Percentiles rank a stretch among this genome's conserved stretches.
Evolutionary conservation across 176 grass and related monocot species (phyloP).

Genomic region (Bromus sterilis): DNA sequence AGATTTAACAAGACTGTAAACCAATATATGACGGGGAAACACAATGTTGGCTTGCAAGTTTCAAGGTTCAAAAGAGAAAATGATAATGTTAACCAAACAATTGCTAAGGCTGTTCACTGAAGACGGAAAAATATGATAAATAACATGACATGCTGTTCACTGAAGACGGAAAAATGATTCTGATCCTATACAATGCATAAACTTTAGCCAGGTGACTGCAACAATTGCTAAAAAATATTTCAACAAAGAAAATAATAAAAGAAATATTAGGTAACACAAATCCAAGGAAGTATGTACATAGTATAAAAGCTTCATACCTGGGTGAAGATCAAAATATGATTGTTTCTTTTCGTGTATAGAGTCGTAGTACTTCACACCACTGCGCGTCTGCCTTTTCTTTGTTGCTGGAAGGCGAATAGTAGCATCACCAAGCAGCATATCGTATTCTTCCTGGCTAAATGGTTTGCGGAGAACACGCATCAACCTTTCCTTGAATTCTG

Average conservation of each 20-base stretch:
- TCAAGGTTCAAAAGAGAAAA: conserved; percentile 4
- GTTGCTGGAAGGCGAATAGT: conserved; percentile 18
- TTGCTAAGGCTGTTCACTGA: too few species aligned
- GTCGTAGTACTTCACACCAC: conserved; percentile 26
- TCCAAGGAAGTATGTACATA: background rate
- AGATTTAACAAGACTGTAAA: background rate
- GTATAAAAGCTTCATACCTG: conserved; percentile 43
- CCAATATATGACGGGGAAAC: background rate
- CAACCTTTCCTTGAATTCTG: conserved; percentile 55
- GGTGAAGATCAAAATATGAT: conserved; percentile 63
- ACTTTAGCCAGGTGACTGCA: background rate
- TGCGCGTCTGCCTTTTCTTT: conserved; percentile 38
- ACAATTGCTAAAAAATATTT: background rate
- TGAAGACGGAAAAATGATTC: background rate
- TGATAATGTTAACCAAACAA: too few species aligned
- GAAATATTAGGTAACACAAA: background rate
- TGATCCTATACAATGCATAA: background rate
- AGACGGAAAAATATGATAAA: too few species aligned
- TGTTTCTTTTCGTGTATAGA: conserved; percentile 23
- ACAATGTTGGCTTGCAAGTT: background rate
- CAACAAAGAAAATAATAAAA: background rate
- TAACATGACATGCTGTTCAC: background rate
- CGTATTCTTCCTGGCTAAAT: conserved; percentile 41
- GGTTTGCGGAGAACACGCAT: conserved; percentile 39
- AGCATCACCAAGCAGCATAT: conserved; percentile 14